Evolutionary conservation across 805 yeast species (phyloP).

Genomic region (Teunomyces gatunensis): DNA sequence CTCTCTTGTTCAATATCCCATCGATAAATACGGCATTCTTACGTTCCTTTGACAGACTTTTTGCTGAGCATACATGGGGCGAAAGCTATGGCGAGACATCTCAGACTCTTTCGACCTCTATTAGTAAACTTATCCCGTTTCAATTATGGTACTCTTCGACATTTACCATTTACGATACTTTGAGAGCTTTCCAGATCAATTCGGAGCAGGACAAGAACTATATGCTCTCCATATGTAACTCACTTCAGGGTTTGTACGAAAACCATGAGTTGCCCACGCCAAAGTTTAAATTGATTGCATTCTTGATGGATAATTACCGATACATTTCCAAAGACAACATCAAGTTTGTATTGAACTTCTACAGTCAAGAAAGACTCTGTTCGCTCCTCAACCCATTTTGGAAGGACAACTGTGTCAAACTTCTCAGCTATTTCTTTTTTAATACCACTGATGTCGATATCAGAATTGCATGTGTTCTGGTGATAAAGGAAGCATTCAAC

Average conservation of each 20-base stretch:
- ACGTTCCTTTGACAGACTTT: conserved; percentile 36
- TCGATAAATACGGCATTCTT: conserved; percentile 41
- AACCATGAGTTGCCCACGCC: conserved; percentile 41
- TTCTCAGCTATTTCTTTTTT: conserved; percentile 47
- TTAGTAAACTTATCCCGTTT: conserved; percentile 23
- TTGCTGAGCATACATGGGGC: conserved; percentile 26
- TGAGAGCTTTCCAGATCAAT: conserved; percentile 21
- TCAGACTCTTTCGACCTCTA: not conserved
- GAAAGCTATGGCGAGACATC: conserved; percentile 9
- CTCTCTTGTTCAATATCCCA: conserved; percentile 35
- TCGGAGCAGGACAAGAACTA: conserved; percentile 28
- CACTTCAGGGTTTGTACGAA: conserved; percentile 30
- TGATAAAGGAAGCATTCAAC: conserved; percentile 36
- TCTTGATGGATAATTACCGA: conserved; percentile 37
- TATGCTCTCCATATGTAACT: conserved; percentile 34
- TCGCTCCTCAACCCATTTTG: conserved; percentile 52
- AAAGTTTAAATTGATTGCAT: conserved; percentile 37
- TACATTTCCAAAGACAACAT: conserved; percentile 37
- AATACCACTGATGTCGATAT: conserved; percentile 19
- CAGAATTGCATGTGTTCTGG: conserved; percentile 29
- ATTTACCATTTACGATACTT: conserved; percentile 39
- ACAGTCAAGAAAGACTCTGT: conserved; percentile 50
- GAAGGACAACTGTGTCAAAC: conserved; percentile 43
- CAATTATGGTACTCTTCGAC: conserved; percentile 40
- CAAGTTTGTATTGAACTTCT: conserved; percentile 46